Conservation (phyloP, 2,329 filamentous ascomycete genomes). For the Stachybotrys chartarum region DNA sequence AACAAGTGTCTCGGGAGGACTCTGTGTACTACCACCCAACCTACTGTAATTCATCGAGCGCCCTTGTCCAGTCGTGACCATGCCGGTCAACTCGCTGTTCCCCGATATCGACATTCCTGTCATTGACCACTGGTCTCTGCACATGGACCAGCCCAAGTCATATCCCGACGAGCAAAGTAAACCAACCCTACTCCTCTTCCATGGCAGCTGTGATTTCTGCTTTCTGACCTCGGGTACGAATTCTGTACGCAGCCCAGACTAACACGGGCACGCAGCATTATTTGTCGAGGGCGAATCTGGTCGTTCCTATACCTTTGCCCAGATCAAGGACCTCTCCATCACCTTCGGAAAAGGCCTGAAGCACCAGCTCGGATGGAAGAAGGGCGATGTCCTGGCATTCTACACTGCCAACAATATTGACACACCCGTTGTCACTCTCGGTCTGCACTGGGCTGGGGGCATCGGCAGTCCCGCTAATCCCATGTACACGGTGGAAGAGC, state of each 20-base stretch:
- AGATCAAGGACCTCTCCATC: conserved; percentile 57
- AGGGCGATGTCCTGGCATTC: conserved; percentile 74
- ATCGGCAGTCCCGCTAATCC: conserved; percentile 82
- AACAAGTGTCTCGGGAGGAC: neutral
- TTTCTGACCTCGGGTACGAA: neutral
- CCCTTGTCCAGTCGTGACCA: conserved; percentile 22
- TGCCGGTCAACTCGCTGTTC: conserved; percentile 66
- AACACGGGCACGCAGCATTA: conserved; percentile 48
- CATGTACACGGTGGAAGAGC: conserved; percentile 74
- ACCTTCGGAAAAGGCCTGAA: conserved; percentile 78
- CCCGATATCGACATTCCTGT: conserved; percentile 62
- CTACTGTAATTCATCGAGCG: neutral
- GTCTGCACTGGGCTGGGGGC: conserved; percentile 76
- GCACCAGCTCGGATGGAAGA: conserved; percentile 68
- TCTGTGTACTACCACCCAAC: neutral
- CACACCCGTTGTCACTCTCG: conserved; percentile 69
- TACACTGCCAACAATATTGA: conserved; percentile 86
- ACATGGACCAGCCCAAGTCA: conserved; percentile 64
- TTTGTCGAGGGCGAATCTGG: conserved; percentile 69
- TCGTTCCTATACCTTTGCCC: conserved; percentile 60
- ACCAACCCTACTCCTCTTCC: conserved; percentile 7
- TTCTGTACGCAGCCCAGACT: neutral
- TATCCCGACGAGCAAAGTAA: conserved; percentile 70
- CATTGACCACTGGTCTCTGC: conserved; percentile 69
- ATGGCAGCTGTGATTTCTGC: neutral